Conservation (phyloP, 192 early-diverging fungal genomes). For the Linnemannia schmuckeri region DNA sequence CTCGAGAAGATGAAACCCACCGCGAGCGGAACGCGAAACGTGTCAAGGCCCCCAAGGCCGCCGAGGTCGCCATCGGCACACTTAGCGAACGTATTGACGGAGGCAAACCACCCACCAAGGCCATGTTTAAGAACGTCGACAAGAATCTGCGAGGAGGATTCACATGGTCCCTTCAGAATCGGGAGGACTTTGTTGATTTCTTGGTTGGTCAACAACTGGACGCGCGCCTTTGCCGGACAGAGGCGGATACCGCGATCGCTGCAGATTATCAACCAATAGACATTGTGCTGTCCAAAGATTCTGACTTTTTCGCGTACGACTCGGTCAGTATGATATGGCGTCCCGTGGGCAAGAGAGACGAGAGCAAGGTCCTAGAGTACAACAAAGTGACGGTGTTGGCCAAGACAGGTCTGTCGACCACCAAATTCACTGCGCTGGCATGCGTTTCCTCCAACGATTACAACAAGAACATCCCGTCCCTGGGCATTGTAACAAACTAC, state of each 20-base stretch:
- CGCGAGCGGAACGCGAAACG: neutral
- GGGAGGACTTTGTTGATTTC: constrained; percentile 3
- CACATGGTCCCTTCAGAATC: constrained; percentile 13
- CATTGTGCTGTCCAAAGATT: constrained; percentile 15
- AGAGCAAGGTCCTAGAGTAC: constrained; percentile 17
- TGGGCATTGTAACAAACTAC: constrained; percentile 13
- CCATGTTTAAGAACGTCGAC: constrained; percentile 12
- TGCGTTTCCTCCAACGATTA: constrained; percentile 11
- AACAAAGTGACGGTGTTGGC: neutral
- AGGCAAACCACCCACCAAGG: constrained; percentile 9
- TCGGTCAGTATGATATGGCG: neutral
- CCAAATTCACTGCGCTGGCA: constrained; percentile 10
- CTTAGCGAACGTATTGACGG: neutral
- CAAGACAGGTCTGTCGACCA: constrained; percentile 4
- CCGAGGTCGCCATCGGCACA: constrained; percentile 11
- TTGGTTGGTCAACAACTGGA: neutral
- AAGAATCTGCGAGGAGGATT: constrained; percentile 2
- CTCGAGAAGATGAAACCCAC: constrained; percentile 19
- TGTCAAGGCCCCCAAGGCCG: constrained; percentile 8
- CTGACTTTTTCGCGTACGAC: constrained; percentile 6
- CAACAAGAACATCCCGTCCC: neutral
- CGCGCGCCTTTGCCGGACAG: constrained; percentile 8
- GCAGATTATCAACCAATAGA: neutral
- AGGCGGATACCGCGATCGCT: constrained; percentile 6
- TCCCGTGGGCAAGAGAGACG: constrained; percentile 11